Conservation (phyloP, 306 rosid genomes). For the Trifolium pratense region DNA sequence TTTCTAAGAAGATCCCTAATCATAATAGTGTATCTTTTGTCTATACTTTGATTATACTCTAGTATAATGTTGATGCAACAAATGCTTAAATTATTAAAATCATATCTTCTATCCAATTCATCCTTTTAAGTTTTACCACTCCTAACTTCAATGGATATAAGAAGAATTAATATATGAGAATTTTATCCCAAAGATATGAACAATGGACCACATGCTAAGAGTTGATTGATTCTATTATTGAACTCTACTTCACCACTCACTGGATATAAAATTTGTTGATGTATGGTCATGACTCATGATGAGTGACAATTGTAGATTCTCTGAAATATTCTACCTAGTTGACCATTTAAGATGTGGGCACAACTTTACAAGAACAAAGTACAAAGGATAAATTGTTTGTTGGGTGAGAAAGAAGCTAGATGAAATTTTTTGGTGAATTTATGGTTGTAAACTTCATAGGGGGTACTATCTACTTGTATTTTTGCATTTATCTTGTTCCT, state of each 20-base stretch:
- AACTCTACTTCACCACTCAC: conserved; percentile 1
- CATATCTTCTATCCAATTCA: not conserved
- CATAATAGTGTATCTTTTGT: conserved; percentile 29
- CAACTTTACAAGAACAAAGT: conserved; percentile 70
- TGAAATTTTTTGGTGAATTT: conserved; percentile 23
- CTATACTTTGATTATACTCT: conserved; percentile 31
- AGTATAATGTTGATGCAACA: not conserved
- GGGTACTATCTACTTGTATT: conserved; percentile 52
- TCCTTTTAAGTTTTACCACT: not conserved
- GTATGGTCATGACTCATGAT: not conserved
- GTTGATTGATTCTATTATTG: conserved; percentile 46
- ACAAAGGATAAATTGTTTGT: conserved; percentile 62
- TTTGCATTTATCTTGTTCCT: conserved; percentile 77
- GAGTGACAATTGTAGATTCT: conserved; percentile 48
- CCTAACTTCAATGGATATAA: not conserved
- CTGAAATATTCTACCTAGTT: conserved; percentile 45
- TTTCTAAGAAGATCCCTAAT: too few species aligned
- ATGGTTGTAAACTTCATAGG: conserved; percentile 40
- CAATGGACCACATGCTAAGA: conserved; percentile 24
- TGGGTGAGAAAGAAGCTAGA: conserved; percentile 51
- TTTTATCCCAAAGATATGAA: conserved; percentile 6
- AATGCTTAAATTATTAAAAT: too few species aligned
- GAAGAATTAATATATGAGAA: not conserved
- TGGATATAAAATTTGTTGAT: conserved; percentile 30
- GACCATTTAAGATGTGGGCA: conserved; percentile 57